Conservation (phyloP, 768 basidiomycete species). For the Russula sp. region DNA sequence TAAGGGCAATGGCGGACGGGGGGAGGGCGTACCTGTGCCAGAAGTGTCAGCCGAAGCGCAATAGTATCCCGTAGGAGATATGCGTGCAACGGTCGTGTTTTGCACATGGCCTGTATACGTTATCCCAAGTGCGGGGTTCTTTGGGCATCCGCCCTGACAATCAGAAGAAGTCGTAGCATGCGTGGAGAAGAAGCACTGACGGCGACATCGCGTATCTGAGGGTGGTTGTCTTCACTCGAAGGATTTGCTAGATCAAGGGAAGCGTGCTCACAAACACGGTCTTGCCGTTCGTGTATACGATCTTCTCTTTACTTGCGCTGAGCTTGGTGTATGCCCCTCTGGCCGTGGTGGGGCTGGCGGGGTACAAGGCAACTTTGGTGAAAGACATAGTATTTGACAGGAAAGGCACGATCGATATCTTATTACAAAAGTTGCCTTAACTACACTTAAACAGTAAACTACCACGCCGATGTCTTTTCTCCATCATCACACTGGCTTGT, state of each 20-base stretch:
- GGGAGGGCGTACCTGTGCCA: constrained; percentile 61
- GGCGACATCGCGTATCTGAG: constrained; percentile 20
- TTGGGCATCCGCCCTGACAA: not conserved
- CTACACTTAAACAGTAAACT: not conserved
- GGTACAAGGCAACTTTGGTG: constrained; percentile 44
- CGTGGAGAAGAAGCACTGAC: constrained; percentile 15
- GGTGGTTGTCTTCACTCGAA: not conserved
- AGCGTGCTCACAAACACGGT: constrained; percentile 63
- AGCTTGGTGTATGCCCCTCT: constrained; percentile 70
- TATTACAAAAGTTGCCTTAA: not conserved
- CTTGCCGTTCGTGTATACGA: constrained; percentile 81
- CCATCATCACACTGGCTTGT: constrained; percentile 17
- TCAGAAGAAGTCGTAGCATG: constrained; percentile 1
- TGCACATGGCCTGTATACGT: constrained; percentile 78
- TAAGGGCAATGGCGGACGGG: not conserved
- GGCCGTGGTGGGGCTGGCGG: constrained; percentile 62
- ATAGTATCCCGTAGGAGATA: constrained; percentile 92
- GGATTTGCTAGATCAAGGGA: not conserved
- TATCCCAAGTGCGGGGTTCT: constrained; percentile 60
- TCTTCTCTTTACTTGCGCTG: constrained; percentile 64
- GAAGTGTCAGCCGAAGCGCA: constrained; percentile 83
- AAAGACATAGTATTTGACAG: constrained; percentile 38
- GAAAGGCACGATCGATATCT: constrained; percentile 11
- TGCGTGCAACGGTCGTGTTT: constrained; percentile 79
- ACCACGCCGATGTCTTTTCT: not conserved